Conservation (phyloP, 2,329 filamentous ascomycete genomes). For the Ophiocordyceps camponoti-leonardi region DNA sequence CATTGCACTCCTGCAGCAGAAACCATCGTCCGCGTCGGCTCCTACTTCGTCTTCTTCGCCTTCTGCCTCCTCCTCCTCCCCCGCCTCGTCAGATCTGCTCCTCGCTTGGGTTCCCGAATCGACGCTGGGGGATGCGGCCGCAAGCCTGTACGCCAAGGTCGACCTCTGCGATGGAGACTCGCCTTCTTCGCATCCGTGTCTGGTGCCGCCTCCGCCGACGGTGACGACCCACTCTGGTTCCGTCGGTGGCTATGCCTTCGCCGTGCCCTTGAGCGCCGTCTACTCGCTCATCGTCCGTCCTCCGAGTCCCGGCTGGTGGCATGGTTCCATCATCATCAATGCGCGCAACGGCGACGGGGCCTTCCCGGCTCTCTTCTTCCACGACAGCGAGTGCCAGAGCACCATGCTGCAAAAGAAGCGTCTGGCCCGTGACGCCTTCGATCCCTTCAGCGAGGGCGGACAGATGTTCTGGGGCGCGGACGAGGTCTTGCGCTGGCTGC, state of each 20-base stretch:
- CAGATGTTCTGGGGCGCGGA: slow-evolving; percentile 96
- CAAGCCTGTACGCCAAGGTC: slow-evolving; percentile 77
- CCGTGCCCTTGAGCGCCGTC: slow-evolving; percentile 74
- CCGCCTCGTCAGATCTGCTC: slow-evolving; percentile 55
- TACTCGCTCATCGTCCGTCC: slow-evolving; percentile 83
- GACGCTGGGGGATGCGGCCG: slow-evolving; percentile 67
- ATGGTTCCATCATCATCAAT: slow-evolving; percentile 88
- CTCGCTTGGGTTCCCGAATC: slow-evolving; percentile 90
- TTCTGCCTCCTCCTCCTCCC: slow-evolving; percentile 18
- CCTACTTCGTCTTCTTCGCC: slow-evolving; percentile 13
- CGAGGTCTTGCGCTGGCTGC: slow-evolving; percentile 82
- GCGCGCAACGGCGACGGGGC: slow-evolving; percentile 67
- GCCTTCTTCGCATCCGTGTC: slow-evolving; percentile 69
- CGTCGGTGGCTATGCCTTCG: slow-evolving; percentile 73
- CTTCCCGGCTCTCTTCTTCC: slow-evolving; percentile 92
- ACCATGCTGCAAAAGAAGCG: slow-evolving; percentile 91
- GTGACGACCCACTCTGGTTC: slow-evolving; percentile 58
- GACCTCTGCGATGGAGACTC: slow-evolving; percentile 70
- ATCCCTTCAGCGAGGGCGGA: slow-evolving; percentile 72
- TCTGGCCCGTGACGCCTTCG: slow-evolving; percentile 66
- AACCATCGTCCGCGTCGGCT: slow-evolving; percentile 30
- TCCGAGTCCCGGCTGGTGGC: slow-evolving; percentile 96
- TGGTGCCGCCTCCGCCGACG: slow-evolving; percentile 82
- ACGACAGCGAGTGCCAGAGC: slow-evolving; percentile 90
- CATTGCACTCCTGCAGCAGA: slow-evolving; percentile 85